Evolutionary conservation across 2,329 filamentous ascomycete species (phyloP).

Genomic region (Apiospora sp.): DNA sequence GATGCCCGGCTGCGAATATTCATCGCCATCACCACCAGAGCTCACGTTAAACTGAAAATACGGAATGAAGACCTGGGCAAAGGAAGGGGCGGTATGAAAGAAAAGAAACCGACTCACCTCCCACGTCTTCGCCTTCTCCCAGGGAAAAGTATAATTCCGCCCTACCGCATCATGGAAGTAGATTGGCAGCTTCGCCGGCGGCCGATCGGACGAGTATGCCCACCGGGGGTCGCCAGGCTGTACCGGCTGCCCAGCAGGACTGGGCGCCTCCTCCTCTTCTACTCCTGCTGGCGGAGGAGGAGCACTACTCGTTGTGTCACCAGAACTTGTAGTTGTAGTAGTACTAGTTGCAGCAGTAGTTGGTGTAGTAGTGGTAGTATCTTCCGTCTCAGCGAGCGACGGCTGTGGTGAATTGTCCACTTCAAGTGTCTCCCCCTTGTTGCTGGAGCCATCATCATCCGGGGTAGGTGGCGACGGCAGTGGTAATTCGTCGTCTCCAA

Average conservation of each 20-base stretch:
- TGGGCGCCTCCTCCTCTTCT: slow-evolving; percentile 25
- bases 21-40: too few species aligned
- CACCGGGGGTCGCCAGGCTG: slow-evolving; percentile 35
- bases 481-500: background rate
- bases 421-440: background rate
- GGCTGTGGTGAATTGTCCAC: background rate
- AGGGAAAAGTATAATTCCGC: slow-evolving; percentile 72
- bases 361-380: background rate
- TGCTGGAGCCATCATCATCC: background rate
- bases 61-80: too few species aligned
- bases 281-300: background rate
- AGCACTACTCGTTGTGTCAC: background rate
- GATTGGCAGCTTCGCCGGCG: slow-evolving; percentile 57
- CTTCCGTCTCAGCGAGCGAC: background rate
- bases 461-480: background rate
- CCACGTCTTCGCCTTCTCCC: slow-evolving; percentile 70
- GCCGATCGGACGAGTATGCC: slow-evolving; percentile 37
- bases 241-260: slow-evolving; percentile 25
- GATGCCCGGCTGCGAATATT: too few species aligned
- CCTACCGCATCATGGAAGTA: slow-evolving; percentile 72
- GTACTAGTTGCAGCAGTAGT: too few species aligned
- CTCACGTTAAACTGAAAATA: background rate
- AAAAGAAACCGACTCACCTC: slow-evolving; percentile 49
- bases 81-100: background rate
- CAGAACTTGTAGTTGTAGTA: background rate